phyloP scores from a whole-genome alignment of 208 protist genomes.

The Herpetomonas muscarum region DNA sequence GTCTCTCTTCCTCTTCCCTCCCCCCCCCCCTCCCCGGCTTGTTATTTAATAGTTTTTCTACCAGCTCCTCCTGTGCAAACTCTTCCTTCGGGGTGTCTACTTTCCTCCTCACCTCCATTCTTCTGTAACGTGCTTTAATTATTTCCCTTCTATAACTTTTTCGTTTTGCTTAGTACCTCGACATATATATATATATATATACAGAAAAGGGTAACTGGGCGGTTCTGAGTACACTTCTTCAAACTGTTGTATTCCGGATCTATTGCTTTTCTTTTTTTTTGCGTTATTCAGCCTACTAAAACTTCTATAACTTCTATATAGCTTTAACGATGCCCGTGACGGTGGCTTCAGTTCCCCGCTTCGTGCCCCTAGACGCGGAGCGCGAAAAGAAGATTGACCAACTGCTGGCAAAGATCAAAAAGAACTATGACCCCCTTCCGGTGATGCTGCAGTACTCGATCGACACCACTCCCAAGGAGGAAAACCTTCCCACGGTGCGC shows the following conservation, averaged over 20 bases:
- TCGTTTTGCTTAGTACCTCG: too few species aligned
- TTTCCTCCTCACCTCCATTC: too few species aligned
- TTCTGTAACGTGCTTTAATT: too few species aligned
- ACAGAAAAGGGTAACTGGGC: too few species aligned
- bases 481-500: conserved; percentile 26
- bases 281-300: too few species aligned
- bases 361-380: conserved; percentile 35
- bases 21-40: not conserved
- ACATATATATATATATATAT: too few species aligned
- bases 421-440: conserved; percentile 25
- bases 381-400: conserved; percentile 52
- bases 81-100: too few species aligned
- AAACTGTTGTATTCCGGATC: too few species aligned
- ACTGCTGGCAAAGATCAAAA: conserved; percentile 23
- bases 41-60: conserved; percentile 3
- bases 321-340: not conserved
- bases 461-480: conserved; percentile 8
- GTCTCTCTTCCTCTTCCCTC: not conserved
- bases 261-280: too few species aligned
- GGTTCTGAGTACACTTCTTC: too few species aligned
- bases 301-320: too few species aligned
- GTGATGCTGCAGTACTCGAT: conserved; percentile 13
- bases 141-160: too few species aligned
- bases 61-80: not conserved
- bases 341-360: conserved; percentile 20